Evolutionary conservation across 805 yeast species (phyloP).

Genomic region (Peterozyma xylosa): DNA sequence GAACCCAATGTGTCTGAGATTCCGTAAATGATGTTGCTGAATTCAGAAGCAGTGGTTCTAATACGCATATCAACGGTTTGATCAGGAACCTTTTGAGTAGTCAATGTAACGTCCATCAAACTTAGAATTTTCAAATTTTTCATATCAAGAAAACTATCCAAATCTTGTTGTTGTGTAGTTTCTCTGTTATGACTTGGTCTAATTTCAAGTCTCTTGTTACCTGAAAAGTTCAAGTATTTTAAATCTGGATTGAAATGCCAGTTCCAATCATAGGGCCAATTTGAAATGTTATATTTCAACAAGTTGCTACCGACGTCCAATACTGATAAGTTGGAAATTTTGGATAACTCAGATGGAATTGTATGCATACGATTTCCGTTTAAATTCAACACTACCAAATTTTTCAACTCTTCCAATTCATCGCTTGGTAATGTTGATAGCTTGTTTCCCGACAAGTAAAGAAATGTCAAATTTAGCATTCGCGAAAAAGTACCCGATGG

Average conservation of each 20-base stretch:
- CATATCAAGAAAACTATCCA: slow-evolving; percentile 58
- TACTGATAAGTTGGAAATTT: slow-evolving; percentile 52
- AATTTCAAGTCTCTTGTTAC: slow-evolving; percentile 87
- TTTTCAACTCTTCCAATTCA: slow-evolving; percentile 57
- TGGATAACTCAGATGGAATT: slow-evolving; percentile 81
- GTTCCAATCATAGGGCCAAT: slow-evolving; percentile 96
- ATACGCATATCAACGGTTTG: slow-evolving; percentile 77
- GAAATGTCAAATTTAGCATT: slow-evolving; percentile 47
- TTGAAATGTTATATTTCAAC: slow-evolving; percentile 84
- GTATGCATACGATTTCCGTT: slow-evolving; percentile 84
- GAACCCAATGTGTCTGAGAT: slow-evolving; percentile 82
- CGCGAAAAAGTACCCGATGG: slow-evolving; percentile 65
- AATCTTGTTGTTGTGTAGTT: slow-evolving; percentile 46
- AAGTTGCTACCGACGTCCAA: slow-evolving; percentile 90
- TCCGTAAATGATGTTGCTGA: slow-evolving; percentile 77
- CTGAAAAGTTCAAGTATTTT: slow-evolving; percentile 81
- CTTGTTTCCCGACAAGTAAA: slow-evolving; percentile 80
- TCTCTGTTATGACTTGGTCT: slow-evolving; percentile 55
- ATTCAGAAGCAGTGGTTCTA: slow-evolving; percentile 79
- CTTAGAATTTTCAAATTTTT: slow-evolving; percentile 71
- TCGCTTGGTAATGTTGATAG: slow-evolving; percentile 78
- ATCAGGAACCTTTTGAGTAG: slow-evolving; percentile 85
- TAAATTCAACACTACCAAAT: slow-evolving; percentile 54
- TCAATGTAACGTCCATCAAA: slow-evolving; percentile 89
- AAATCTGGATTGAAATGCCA: slow-evolving; percentile 82